Evolutionary conservation across 2,329 filamentous ascomycete genomes (phyloP).

Genomic region (Trichoderma atrobrunneum): DNA sequence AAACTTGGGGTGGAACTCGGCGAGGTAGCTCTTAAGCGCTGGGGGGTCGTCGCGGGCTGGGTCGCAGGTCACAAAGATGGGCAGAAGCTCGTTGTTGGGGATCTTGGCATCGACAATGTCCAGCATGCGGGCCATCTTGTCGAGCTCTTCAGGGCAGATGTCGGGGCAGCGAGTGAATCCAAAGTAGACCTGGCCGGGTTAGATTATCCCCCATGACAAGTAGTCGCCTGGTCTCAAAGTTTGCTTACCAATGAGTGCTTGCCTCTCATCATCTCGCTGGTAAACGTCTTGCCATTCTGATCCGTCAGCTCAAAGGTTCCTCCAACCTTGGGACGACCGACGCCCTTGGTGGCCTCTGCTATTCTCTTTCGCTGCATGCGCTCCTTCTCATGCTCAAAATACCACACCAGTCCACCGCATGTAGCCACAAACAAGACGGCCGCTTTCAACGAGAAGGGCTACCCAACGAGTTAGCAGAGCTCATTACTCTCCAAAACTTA

Average conservation of each 20-base stretch:
- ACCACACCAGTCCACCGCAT: slow-evolving; percentile 75
- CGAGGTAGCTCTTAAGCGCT: slow-evolving; percentile 79
- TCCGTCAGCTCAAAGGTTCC: slow-evolving; percentile 81
- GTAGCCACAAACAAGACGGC: slow-evolving; percentile 80
- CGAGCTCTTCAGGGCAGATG: slow-evolving; percentile 97
- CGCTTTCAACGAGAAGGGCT: slow-evolving; percentile 94
- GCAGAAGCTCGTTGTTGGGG: slow-evolving; percentile 56
- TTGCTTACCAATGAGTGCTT: slow-evolving; percentile 71
- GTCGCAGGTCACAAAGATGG: slow-evolving; percentile 94
- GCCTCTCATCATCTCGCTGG: slow-evolving; percentile 78
- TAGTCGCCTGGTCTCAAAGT: background rate
- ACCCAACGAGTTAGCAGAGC: slow-evolving; percentile 3
- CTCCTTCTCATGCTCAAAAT: slow-evolving; percentile 91
- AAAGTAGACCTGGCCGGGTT: slow-evolving; percentile 74
- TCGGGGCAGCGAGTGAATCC: slow-evolving; percentile 98
- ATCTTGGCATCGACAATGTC: slow-evolving; percentile 61
- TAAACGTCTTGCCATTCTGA: slow-evolving; percentile 75
- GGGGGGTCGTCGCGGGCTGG: slow-evolving; percentile 84
- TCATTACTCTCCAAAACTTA: background rate
- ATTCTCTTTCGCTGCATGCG: slow-evolving; percentile 86
- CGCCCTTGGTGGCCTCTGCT: slow-evolving; percentile 87
- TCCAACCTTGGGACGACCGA: slow-evolving; percentile 89
- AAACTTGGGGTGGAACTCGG: slow-evolving; percentile 85
- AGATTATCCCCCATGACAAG: slow-evolving; percentile 2
- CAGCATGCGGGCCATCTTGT: slow-evolving; percentile 98